Evolutionary conservation across 2,329 filamentous ascomycete species (phyloP).

Genomic region (Aspergillus sergii): DNA sequence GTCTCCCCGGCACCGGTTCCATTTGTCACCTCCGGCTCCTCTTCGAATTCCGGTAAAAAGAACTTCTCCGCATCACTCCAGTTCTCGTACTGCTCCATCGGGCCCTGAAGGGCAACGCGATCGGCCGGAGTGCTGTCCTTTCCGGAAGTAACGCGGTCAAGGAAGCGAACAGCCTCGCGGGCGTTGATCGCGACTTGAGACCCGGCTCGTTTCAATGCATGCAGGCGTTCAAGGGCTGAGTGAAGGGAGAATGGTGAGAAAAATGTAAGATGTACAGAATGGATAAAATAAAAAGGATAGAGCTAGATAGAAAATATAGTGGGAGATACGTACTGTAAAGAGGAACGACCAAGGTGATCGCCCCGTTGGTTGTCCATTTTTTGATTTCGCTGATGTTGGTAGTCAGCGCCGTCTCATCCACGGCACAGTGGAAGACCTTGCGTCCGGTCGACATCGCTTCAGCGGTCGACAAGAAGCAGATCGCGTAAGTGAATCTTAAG

Average conservation of each 20-base stretch:
- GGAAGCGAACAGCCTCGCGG: constrained; percentile 54
- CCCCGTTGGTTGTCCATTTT: constrained; percentile 53
- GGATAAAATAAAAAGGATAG: neutral
- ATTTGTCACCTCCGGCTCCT: constrained; percentile 35
- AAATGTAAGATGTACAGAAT: constrained; percentile 8
- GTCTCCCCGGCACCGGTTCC: constrained; percentile 20
- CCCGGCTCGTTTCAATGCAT: constrained; percentile 47
- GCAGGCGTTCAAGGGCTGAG: constrained; percentile 50
- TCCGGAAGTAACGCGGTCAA: constrained; percentile 53
- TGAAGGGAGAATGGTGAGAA: constrained; percentile 14
- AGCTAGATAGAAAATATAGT: neutral
- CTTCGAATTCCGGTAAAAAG: constrained; percentile 48
- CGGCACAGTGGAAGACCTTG: constrained; percentile 55
- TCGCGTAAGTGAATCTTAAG: constrained; percentile 17
- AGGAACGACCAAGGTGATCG: constrained; percentile 54
- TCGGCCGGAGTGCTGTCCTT: constrained; percentile 47
- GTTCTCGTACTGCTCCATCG: constrained; percentile 51
- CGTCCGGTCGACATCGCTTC: constrained; percentile 44
- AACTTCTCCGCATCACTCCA: constrained; percentile 52
- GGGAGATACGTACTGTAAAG: constrained; percentile 49
- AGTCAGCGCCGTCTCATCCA: constrained; percentile 56
- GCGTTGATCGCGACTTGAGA: constrained; percentile 53
- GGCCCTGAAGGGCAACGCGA: constrained; percentile 50
- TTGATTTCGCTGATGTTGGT: constrained; percentile 57
- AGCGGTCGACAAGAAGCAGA: constrained; percentile 27